These are phyloP conservation scores for Penicillium diatomitis DNA, from an alignment of 495 filamentous ascomycete species.

Conservation along the genomic window DNA sequence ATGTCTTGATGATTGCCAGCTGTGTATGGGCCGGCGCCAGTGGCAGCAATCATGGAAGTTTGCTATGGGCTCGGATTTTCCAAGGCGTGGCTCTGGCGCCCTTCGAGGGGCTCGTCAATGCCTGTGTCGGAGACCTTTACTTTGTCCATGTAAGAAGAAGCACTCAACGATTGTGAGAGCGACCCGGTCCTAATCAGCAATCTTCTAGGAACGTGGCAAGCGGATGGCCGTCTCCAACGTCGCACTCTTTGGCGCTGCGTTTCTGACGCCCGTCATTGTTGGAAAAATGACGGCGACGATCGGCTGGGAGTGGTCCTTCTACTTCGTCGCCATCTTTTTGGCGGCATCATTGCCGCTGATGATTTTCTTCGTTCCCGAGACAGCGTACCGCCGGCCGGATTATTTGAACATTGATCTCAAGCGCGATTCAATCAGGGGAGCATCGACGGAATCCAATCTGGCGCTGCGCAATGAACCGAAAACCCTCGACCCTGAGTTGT, in stretches of 20 bases:
- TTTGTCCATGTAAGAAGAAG: conserved; percentile 57
- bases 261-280: conserved; percentile 81
- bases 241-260: conserved; percentile 82
- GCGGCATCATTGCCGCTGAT: conserved; percentile 54
- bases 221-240: conserved; percentile 89
- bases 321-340: conserved; percentile 59
- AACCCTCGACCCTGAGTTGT: conserved; percentile 2
- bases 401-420: conserved; percentile 54
- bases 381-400: conserved; percentile 59
- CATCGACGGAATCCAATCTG: conserved; percentile 10
- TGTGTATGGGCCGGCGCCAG: conserved; percentile 72
- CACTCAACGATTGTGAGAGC: not conserved
- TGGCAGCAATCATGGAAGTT: conserved; percentile 52
- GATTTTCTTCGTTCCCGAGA: conserved; percentile 79
- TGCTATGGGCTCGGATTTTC: conserved; percentile 67
- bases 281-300: conserved; percentile 73
- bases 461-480: conserved; percentile 9
- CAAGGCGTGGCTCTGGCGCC: conserved; percentile 70
- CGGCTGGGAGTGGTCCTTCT: conserved; percentile 72
- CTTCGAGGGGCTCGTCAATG: conserved; percentile 70
- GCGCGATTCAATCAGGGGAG: conserved; percentile 7
- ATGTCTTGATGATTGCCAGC: conserved; percentile 60
- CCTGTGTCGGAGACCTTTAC: conserved; percentile 67
- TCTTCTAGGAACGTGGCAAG: conserved; percentile 62
- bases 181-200: conserved; percentile 1